A percentile compares a stretch with the other conserved stretches of the same genome.
Conservation (phyloP, 208 protist genomes). For the Spironucleus salmonicida region DNA sequence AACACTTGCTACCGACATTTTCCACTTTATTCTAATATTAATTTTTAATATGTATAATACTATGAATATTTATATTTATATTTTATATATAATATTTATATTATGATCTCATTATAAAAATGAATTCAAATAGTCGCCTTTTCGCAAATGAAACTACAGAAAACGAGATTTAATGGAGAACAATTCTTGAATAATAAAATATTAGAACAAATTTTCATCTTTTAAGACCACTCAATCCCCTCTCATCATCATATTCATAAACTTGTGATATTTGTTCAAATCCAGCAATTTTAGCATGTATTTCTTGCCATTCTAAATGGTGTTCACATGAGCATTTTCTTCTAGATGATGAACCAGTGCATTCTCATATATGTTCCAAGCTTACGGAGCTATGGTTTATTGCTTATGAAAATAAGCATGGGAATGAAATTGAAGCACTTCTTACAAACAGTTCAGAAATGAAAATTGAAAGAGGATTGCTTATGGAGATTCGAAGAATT, state of each 20-base stretch:
- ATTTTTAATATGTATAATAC: too few species aligned
- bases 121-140: too few species aligned
- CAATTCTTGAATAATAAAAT: too few species aligned
- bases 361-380: conserved; percentile 14
- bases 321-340: conserved; percentile 27
- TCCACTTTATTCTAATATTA: too few species aligned
- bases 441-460: background rate
- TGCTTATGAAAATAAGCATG: too few species aligned
- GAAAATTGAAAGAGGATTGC: background rate
- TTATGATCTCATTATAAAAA: too few species aligned
- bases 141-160: too few species aligned
- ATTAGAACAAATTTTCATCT: too few species aligned
- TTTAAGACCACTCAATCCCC: conserved; percentile 3
- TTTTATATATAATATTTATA: too few species aligned
- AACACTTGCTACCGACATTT: too few species aligned
- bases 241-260: background rate
- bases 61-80: too few species aligned
- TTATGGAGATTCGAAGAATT: background rate
- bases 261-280: conserved; percentile 15
- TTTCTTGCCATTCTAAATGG: background rate
- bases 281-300: background rate
- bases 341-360: background rate
- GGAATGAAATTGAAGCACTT: background rate
- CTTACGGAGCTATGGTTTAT: background rate
- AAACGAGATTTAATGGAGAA: too few species aligned